A percentile compares a stretch with the other conserved stretches of the same genome.
Conservation (phyloP, 2,329 filamentous ascomycete species). For the Tolypocladium pustulatum region DNA sequence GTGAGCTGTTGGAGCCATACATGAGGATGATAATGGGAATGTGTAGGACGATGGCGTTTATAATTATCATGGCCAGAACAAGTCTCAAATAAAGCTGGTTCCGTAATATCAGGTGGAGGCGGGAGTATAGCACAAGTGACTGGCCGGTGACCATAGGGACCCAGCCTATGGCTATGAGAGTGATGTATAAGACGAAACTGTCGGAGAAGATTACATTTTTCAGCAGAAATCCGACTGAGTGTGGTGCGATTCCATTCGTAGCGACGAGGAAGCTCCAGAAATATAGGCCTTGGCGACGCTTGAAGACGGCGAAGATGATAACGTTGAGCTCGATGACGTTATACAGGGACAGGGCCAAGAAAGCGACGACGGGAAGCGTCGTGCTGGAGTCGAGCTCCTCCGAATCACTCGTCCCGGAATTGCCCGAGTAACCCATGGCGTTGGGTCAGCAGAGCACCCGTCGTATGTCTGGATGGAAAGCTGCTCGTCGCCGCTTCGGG, state of each 20-base stretch:
- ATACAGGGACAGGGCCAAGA: slow-evolving; percentile 11
- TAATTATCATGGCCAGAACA: slow-evolving; percentile 46
- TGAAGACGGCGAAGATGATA: slow-evolving; percentile 21
- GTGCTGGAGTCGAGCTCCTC: not conserved
- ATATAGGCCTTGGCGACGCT: slow-evolving; percentile 19
- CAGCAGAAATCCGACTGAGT: slow-evolving; percentile 34
- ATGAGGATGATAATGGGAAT: slow-evolving; percentile 44
- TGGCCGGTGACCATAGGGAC: slow-evolving; percentile 47
- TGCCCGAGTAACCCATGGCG: not conserved
- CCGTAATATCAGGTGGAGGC: slow-evolving; percentile 46
- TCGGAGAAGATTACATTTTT: slow-evolving; percentile 19
- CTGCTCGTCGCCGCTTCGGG: not conserved
- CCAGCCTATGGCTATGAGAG: slow-evolving; percentile 14
- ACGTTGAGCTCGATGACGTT: slow-evolving; percentile 20
- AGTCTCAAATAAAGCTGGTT: slow-evolving; percentile 34
- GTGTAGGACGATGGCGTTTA: slow-evolving; percentile 41
- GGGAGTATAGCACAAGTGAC: slow-evolving; percentile 49
- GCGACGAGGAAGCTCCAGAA: slow-evolving; percentile 26
- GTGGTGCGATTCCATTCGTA: slow-evolving; percentile 18
- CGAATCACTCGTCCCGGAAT: not conserved
- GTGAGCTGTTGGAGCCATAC: slow-evolving; percentile 33
- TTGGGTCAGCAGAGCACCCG: not conserved
- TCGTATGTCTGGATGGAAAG: not conserved
- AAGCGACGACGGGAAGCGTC: not conserved
- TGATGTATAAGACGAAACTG: slow-evolving; percentile 7